phyloP scores from a whole-genome alignment of 208 protist species.

The Crithidia mellificae region DNA sequence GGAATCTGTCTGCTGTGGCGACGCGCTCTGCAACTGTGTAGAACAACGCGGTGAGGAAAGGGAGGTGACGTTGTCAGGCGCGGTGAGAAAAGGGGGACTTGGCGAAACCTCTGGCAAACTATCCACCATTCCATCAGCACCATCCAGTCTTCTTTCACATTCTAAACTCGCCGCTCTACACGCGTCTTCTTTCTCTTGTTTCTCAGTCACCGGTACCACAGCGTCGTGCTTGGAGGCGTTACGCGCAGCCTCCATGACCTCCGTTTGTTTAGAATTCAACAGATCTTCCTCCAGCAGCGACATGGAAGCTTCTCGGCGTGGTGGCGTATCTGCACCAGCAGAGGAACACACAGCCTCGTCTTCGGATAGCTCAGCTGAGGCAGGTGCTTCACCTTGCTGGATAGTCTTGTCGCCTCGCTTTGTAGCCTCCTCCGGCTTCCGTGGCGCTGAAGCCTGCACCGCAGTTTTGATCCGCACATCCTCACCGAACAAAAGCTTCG shows the following conservation, averaged over 20 bases:
- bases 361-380: no score
- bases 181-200: neutral
- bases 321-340: neutral
- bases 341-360: neutral
- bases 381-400: no score
- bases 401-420: no score
- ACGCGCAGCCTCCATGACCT: no score
- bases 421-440: no score
- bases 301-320: constrained; percentile 9
- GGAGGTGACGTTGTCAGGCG: neutral
- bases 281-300: constrained; percentile 12
- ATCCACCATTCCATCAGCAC: no score
- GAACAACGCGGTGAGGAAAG: neutral
- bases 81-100: constrained; percentile 3
- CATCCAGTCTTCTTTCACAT: no score
- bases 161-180: neutral
- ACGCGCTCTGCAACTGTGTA: neutral
- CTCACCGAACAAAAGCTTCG: constrained; percentile 18
- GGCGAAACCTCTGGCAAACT: neutral
- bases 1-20: neutral
- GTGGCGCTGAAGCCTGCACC: no score
- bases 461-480: no score
- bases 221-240: no score
- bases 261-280: no score
- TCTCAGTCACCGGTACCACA: no score